Base-by-base conservation (phyloP, 2,329 filamentous ascomycete genomes). In the Fusarium scirpi region DNA sequence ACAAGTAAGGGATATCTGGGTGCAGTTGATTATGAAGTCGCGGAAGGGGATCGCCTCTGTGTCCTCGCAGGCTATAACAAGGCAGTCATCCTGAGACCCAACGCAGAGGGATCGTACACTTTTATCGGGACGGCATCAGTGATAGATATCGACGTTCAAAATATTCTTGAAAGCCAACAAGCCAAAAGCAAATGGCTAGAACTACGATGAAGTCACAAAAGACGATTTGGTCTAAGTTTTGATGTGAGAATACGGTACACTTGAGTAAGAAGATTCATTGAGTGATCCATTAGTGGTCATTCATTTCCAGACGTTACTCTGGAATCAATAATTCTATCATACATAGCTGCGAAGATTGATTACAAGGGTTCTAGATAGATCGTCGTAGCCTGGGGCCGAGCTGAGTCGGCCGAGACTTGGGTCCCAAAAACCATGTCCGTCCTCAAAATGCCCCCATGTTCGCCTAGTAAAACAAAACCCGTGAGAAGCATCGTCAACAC, bases 311-410 rank as follows among this genome's bases (percentile, higher is more conserved):
- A 56, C 29, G 59, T 22, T 38, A 54, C 49, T 52, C 63, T 62
- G 56, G 58, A 58, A 66, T 65, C 32, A 65, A 69, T 57, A 64
- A 60, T 71, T 73, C 69, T 76, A 76, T 76, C 74, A 75, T 76
- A 76, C 74, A 73, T 70, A 75, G 58, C 65, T 66, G 67, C 74
- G 71, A 76, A 75, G 58, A 71, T 71, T 74, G 71, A 76, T 76
- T 76, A 76, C 70, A 76, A 76, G 74, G 72, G 74, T 76, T 67
- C 59, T 76, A 76, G 67, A 72, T 75, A 75, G 69, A 74, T 76
- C 65, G 65, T 76, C 74, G 65, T 76, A 70, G 71, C 71, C 74
- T 67, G 62, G 69, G 67, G 59, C 65, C 64, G 62, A 61, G 53
- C 62, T 55, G 62, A 69, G 59, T 60, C 73, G 63, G 61, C 72